Percentiles rank a stretch among this genome's conserved stretches.
Conservation (phyloP, 768 basidiomycete species). For the Amanita rubescens region DNA sequence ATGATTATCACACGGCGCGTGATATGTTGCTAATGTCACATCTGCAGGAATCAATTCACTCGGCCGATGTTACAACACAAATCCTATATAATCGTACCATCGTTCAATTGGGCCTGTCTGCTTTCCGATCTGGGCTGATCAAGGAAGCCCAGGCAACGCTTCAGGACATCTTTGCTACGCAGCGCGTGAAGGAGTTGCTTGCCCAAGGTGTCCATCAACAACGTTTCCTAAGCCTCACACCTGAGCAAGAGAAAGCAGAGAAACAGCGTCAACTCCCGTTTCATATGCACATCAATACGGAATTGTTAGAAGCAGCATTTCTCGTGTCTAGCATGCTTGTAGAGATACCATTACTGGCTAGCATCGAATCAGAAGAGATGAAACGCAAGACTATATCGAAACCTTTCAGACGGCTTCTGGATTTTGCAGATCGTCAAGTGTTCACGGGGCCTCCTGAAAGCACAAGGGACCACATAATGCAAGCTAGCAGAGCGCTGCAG, state of each 20-base stretch:
- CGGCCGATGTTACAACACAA: conserved; percentile 94
- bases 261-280: conserved; percentile 94
- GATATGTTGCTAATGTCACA: conserved; percentile 99
- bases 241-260: conserved; percentile 96
- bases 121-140: conserved; percentile 92
- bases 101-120: conserved; percentile 94
- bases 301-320: conserved; percentile 95
- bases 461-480: conserved; percentile 98
- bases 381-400: conserved; percentile 94
- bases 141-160: conserved; percentile 89
- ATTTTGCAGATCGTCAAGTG: conserved; percentile 95
- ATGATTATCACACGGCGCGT: conserved; percentile 93
- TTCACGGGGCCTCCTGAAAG: conserved; percentile 99
- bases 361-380: conserved; percentile 89
- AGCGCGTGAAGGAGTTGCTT: conserved; percentile 93
- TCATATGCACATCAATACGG: conserved; percentile 99
- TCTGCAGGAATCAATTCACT: conserved; percentile 92
- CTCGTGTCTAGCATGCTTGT: conserved; percentile 98
- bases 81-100: conserved; percentile 97
- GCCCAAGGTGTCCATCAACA: conserved; percentile 96
- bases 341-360: conserved; percentile 92
- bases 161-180: conserved; percentile 93
- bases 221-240: conserved; percentile 77
- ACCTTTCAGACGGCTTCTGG: conserved; percentile 89
- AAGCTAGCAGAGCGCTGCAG: conserved; percentile 94